Evolutionary conservation across 441 rosid species (phyloP), one percentile per base, ranked within the genome.

Genomic region (Mallotus japonicus): DNA sequence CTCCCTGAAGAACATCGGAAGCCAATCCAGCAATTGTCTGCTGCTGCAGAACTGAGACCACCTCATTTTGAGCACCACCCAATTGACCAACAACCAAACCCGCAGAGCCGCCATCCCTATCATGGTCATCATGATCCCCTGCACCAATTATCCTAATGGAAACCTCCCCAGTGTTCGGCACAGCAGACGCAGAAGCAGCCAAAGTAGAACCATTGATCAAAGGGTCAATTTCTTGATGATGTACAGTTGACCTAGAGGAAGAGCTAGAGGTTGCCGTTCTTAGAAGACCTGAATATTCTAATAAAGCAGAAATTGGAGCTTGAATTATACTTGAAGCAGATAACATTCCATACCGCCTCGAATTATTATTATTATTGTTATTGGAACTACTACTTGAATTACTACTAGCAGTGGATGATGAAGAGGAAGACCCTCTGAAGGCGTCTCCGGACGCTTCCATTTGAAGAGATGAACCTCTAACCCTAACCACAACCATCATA

Each of bases 101-200:
- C 22, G 83, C 71, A 46, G 13, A 8, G n/a, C 60, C 32, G 19
- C 74, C 73, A 28, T 87, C 97, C 74, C 83, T 79, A 13, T 85
- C 84, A n/a, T 73, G 74, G 53, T 87, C 97, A 44, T 44, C 49
- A 6, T 86, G 93, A 62, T 92, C 98, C 13, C 80, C 89, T 3
- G 90, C 86, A 15, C 94, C 97, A 46, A 95, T 89, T 32, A 95
- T 95, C 89, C 99, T 87, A 73, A 95, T 95, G 14, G 99, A 83
- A 73, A 95, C 98, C 88, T 95, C 98, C 37, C 91, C 97, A 55
- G 62, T 87, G 71, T 77, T 81, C 65, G 76, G 54, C 0, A 57
- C 32, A n/a, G 42, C 42, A 12, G 67, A 28, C 5, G 47, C 61
- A 12, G 67, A 28, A 11, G 47, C 61, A 17, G 69, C 66, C 0